phyloP scores from a whole-genome alignment of 2,329 filamentous ascomycete genomes.

The Fusarium globosum region DNA sequence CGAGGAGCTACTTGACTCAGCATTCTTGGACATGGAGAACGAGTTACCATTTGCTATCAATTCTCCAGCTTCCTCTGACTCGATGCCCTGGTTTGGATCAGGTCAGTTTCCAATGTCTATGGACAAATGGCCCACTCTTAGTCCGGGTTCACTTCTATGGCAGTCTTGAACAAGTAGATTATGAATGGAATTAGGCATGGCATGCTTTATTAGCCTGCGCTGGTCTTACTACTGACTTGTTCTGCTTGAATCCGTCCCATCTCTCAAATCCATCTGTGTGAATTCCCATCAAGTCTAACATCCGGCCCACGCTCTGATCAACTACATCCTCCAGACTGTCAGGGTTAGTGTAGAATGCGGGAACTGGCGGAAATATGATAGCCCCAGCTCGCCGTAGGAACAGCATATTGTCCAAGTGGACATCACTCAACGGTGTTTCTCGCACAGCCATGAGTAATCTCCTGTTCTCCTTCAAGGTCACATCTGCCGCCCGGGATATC shows the following conservation, averaged over 20 bases:
- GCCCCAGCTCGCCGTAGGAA: not conserved
- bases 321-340: not conserved
- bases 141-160: not conserved
- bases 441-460: not conserved
- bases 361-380: not conserved
- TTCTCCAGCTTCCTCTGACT: not conserved
- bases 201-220: too few species aligned
- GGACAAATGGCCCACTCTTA: not conserved
- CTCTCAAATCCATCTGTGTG: not conserved
- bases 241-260: constrained; percentile 2
- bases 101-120: not conserved
- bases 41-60: not conserved
- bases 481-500: not conserved
- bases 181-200: not conserved
- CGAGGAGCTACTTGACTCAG: not conserved
- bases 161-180: not conserved
- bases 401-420: not conserved
- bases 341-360: not conserved
- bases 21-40: not conserved
- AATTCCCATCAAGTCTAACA: not conserved
- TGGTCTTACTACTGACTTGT: not conserved
- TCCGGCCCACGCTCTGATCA: not conserved
- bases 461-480: not conserved
- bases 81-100: not conserved
- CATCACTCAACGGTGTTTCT: not conserved